phyloP scores from a whole-genome alignment of 2,329 filamentous ascomycete species.

The Rachicladosporium sp. region DNA sequence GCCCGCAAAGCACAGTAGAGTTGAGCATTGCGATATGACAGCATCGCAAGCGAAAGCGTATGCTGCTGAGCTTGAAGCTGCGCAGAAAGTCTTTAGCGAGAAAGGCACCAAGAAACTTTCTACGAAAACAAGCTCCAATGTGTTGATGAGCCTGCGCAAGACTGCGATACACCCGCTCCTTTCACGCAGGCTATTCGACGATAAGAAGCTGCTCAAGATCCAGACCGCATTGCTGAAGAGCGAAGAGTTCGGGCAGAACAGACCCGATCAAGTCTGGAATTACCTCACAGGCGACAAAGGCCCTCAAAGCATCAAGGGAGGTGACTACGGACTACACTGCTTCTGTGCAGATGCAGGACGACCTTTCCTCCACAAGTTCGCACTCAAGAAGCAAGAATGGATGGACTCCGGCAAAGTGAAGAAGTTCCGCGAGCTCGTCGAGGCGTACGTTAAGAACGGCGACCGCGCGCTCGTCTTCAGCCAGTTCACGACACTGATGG shows the following conservation, averaged over 20 bases:
- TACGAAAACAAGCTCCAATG: constrained; percentile 16
- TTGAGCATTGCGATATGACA: constrained; percentile 73
- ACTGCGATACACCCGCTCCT: constrained; percentile 85
- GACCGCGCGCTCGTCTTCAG: constrained; percentile 86
- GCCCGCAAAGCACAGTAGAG: constrained; percentile 63
- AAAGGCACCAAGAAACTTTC: constrained; percentile 46
- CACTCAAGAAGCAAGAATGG: constrained; percentile 50
- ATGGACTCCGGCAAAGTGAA: constrained; percentile 69
- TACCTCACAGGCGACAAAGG: constrained; percentile 60
- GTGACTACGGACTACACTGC: constrained; percentile 55
- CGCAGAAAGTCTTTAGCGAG: constrained; percentile 47
- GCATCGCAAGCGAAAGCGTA: constrained; percentile 63
- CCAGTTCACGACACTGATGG: constrained; percentile 82
- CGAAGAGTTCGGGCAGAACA: constrained; percentile 22
- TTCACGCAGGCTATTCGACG: constrained; percentile 68
- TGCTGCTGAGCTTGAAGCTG: constrained; percentile 51
- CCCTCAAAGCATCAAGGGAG: constrained; percentile 59
- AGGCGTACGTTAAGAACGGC: constrained; percentile 61
- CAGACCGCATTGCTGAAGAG: constrained; percentile 17
- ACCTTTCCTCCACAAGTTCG: constrained; percentile 42
- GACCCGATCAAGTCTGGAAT: constrained; percentile 32
- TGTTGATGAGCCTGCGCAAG: constrained; percentile 80
- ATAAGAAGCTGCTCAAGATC: constrained; percentile 66
- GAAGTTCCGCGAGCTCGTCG: constrained; percentile 63
- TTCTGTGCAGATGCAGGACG: constrained; percentile 40